A percentile compares a stretch with the other conserved stretches of the same genome.
Conservation (phyloP, 2,329 filamentous ascomycete genomes). For the Nigrograna mackinnonii region DNA sequence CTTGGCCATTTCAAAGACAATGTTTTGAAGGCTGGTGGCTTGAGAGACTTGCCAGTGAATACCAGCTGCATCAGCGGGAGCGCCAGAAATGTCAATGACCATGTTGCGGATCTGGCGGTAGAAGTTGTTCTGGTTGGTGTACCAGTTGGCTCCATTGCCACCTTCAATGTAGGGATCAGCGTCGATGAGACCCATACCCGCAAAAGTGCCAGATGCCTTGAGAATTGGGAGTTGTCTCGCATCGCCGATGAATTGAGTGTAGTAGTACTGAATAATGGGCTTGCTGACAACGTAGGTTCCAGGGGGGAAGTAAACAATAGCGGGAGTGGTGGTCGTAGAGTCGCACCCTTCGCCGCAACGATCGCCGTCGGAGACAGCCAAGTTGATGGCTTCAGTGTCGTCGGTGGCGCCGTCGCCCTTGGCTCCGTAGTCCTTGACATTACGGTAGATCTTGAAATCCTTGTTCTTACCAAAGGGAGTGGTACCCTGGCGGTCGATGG, state of each 20-base stretch:
- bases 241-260: conserved; percentile 91
- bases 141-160: conserved; percentile 58
- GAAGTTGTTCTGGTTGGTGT: conserved; percentile 60
- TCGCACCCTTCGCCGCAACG: conserved; percentile 83
- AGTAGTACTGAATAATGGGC: conserved; percentile 85
- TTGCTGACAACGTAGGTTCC: conserved; percentile 82
- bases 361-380: conserved; percentile 73
- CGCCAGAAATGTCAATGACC: conserved; percentile 51
- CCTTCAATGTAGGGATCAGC: conserved; percentile 76
- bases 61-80: conserved; percentile 46
- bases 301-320: conserved; percentile 87
- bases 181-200: conserved; percentile 88
- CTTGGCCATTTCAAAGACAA: conserved; percentile 61
- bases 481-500: conserved; percentile 69
- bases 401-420: conserved; percentile 70
- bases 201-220: conserved; percentile 66
- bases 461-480: conserved; percentile 64
- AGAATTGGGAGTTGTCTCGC: conserved; percentile 71
- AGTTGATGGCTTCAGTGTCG: conserved; percentile 87
- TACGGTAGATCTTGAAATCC: conserved; percentile 64
- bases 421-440: conserved; percentile 50
- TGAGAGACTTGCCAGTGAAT: conserved; percentile 73
- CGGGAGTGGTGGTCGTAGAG: conserved; percentile 80
- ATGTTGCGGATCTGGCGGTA: conserved; percentile 60
- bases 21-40: conserved; percentile 65